Conservation (phyloP, 2,329 filamentous ascomycete genomes). For the Dendrostoma leiphaemia region DNA sequence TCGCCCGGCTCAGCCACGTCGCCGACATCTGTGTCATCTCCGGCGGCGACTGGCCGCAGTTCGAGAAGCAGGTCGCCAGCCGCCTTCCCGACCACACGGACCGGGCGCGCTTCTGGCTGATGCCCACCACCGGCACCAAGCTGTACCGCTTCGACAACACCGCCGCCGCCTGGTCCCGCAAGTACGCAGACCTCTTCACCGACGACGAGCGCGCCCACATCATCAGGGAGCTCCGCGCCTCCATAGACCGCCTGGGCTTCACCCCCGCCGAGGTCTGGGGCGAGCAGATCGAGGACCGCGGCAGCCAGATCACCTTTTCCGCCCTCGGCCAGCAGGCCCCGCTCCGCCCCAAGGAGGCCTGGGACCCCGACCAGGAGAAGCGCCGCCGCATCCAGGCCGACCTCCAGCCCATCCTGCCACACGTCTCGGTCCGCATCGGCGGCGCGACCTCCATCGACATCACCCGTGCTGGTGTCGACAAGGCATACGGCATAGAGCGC, state of each 20-base stretch:
- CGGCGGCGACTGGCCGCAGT: conserved; percentile 40
- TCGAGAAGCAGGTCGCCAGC: conserved; percentile 38
- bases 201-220: conserved; percentile 29
- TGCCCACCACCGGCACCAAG: conserved; percentile 41
- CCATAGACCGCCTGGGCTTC: conserved; percentile 35
- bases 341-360: conserved; percentile 32
- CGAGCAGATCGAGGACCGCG: conserved; percentile 38
- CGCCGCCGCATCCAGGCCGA: conserved; percentile 37
- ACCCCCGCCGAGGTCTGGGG: conserved; percentile 37
- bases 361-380: conserved; percentile 39
- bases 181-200: conserved; percentile 38
- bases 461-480: conserved; percentile 37
- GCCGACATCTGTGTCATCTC: conserved; percentile 39
- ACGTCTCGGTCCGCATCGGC: conserved; percentile 39
- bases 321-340: conserved; percentile 39
- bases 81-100: conserved; percentile 33
- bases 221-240: conserved; percentile 32
- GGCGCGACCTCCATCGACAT: conserved; percentile 39
- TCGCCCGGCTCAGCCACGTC: conserved; percentile 30
- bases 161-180: conserved; percentile 27
- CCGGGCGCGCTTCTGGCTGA: conserved; percentile 38
- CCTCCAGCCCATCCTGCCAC: conserved; percentile 32
- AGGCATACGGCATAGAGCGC: conserved; percentile 31
- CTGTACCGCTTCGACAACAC: conserved; percentile 32
- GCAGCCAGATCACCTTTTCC: conserved; percentile 40